Evolutionary conservation across 768 basidiomycete genomes (phyloP), one percentile per base, ranked within the genome.

Genomic region (Pleurotus sapidus): DNA sequence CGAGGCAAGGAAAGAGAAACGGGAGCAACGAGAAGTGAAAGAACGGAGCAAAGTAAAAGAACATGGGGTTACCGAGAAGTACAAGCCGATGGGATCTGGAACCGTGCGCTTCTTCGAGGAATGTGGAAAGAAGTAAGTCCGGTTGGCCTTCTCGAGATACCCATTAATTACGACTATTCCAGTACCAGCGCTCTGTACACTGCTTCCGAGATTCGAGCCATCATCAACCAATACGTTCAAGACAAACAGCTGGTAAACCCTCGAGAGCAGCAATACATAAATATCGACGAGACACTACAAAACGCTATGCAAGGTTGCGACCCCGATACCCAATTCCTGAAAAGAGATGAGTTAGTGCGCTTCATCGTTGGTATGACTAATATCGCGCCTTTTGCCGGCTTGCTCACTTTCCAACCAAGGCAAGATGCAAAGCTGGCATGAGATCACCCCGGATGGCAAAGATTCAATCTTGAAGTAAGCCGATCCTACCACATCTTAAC

Each of bases 361-460:
- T 76, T 73, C 23, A 66, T 94, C 15, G 60, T 81, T 14, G 73
- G 51, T 54, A 12, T 39, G 37, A 14, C 39, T 20, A 27, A 34
- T 40, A 14, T n/a, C 5, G 4, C 3, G 3, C 14, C n/a, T 15
- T 18, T 11, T 54, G n/a, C 14, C 14, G n/a, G 18, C 24, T 3
- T 38, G 14, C 12, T n/a, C 17, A 40, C 6, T n/a, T 4, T 7
- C 20, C 8, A 15, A n/a, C 15, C 51, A 1, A 54, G 51, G 79
- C 3, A 80, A 79, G 57, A 93, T 94, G 92, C 91, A 93, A 66
- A 67, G 67, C 23, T 94, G 89, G 89, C 79, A 93, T 61, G 83
- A 86, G 66, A 71, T 93, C 15, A 68, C 64, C 24, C 76, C 71
- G 1, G 81, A 81, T 4, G 84, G 83, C 1, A 77, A 76, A 42